These are phyloP conservation scores for Cenococcum geophilum DNA, from an alignment of 495 filamentous ascomycete species.

Conservation along the genomic window DNA sequence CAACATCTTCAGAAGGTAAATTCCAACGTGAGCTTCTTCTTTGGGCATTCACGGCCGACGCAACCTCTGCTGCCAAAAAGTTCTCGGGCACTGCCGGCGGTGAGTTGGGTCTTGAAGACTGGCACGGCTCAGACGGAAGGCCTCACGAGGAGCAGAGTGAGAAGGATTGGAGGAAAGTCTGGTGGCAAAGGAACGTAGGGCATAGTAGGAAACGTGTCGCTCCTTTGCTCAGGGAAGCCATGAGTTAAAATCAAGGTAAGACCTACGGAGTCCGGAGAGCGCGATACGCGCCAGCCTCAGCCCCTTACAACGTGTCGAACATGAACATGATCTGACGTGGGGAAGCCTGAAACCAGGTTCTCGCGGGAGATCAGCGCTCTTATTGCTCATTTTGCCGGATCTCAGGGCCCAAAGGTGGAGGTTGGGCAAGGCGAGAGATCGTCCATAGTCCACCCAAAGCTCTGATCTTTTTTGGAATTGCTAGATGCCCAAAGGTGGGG, in stretches of 20 bases:
- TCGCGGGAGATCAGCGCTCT: constrained; percentile 4
- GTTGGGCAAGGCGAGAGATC: constrained; percentile 21
- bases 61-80: constrained; percentile 43
- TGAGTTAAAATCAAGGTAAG: constrained; percentile 36
- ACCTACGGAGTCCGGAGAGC: constrained; percentile 5
- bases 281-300: constrained; percentile 15
- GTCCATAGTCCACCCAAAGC: constrained; percentile 21
- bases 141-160: constrained; percentile 8
- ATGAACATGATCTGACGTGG: background rate
- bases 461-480: constrained; percentile 2
- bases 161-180: constrained; percentile 30
- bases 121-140: constrained; percentile 36
- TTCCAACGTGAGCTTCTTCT: constrained; percentile 74
- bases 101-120: constrained; percentile 52
- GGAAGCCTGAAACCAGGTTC: background rate
- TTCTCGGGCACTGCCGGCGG: constrained; percentile 49
- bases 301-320: constrained; percentile 2
- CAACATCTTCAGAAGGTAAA: constrained; percentile 43
- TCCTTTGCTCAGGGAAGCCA: constrained; percentile 66
- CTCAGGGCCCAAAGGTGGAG: constrained; percentile 20
- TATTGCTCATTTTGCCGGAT: constrained; percentile 22
- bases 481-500: constrained; percentile 26
- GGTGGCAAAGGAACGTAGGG: constrained; percentile 56
- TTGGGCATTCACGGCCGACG: constrained; percentile 48
- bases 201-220: constrained; percentile 86